Conservation (phyloP, 768 basidiomycete genomes). For the Cyclocybe cylindracea region DNA sequence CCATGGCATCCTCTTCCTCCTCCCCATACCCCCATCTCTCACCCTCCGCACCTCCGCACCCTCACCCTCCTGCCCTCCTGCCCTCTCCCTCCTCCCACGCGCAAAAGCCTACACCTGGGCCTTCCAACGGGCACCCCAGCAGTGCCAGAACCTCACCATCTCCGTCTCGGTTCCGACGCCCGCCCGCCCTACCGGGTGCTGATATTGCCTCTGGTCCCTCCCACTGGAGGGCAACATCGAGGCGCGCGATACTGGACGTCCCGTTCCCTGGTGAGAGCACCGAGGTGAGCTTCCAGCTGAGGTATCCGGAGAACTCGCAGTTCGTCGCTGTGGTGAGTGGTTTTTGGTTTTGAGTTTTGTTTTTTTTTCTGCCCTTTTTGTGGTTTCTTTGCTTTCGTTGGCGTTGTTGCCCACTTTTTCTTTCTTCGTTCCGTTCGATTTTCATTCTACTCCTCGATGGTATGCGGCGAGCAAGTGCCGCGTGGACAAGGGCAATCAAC, state of each 20-base stretch:
- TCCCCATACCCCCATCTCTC: too few relatives aligned
- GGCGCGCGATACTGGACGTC: slow-evolving; percentile 60
- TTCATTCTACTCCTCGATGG: neutral
- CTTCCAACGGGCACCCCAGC: slow-evolving; percentile 50
- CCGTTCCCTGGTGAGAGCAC: slow-evolving; percentile 45
- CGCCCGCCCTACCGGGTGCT: slow-evolving; percentile 68
- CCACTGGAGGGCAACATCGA: slow-evolving; percentile 65
- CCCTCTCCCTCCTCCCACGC: slow-evolving; percentile 24
- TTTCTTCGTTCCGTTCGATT: neutral
- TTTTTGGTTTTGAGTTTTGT: slow-evolving; percentile 5
- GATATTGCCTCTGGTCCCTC: slow-evolving; percentile 67
- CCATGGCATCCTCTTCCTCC: slow-evolving; percentile 5
- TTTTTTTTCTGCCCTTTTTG: slow-evolving; percentile 1
- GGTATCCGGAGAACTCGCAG: slow-evolving; percentile 67
- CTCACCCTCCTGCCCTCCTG: slow-evolving; percentile 22
- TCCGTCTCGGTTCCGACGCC: slow-evolving; percentile 53
- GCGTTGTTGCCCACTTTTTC: neutral
- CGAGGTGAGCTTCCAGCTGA: slow-evolving; percentile 54
- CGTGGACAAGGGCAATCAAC: too few relatives aligned
- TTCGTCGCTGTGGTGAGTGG: slow-evolving; percentile 77
- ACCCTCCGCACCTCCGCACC: too few relatives aligned
- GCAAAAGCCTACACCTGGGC: slow-evolving; percentile 45
- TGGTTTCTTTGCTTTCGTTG: neutral
- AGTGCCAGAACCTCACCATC: slow-evolving; percentile 68
- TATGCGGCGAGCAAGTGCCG: neutral